Evolutionary conservation across 257 asterid genomes (phyloP), one percentile per base, ranked within the genome.

Genomic region (Coffea eugenioides): DNA sequence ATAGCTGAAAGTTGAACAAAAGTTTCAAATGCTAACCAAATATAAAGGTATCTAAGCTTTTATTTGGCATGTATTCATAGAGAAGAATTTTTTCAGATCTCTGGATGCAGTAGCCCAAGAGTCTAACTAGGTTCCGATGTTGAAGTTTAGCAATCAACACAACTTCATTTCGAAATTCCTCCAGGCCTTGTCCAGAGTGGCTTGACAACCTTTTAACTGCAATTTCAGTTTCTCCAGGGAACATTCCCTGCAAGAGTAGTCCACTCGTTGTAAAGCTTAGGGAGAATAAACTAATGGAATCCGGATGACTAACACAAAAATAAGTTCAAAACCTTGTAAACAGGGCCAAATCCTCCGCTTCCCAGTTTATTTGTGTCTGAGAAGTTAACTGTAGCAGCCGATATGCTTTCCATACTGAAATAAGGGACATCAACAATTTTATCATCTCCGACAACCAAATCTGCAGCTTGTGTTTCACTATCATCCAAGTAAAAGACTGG

Each of bases 321-420:
- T 23, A 39, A 39, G 5, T 39, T 3, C 43, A 39, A 39, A 39
- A 86, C 94, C 91, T 86, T 89, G 77, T 91, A 89, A 34, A 91
- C 94, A 8, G 93, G 91, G 21, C 97, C 93, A 75, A 87, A 90
- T 74, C 97, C 97, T 39, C 94, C 97, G 78, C 54, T 85, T 56
- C 97, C 97, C 4, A 91, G 90, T 87, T 86, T 88, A 81, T 88
- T 85, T 71, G 75, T 84, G 77, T 82, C 76, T 0, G 93, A 86
- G 81, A 91, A 91, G 76, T 83, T 80, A 59, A 84, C 85, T 21
- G 94, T 91, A n/a, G 92, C 92, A 27, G 75, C 83, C 65, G 85
- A 71, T 80, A 91, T 83, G 70, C 75, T 80, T 78, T 84, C 86
- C 64, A 88, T n/a, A 46, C 79, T 79, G 71, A 83, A 88, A 77